A percentile compares a stretch with the other conserved stretches of the same genome.
These are phyloP conservation scores for Phytophthora lateralis DNA, from an alignment of 352 stramenopile genomes.

Conservation along the genomic window DNA sequence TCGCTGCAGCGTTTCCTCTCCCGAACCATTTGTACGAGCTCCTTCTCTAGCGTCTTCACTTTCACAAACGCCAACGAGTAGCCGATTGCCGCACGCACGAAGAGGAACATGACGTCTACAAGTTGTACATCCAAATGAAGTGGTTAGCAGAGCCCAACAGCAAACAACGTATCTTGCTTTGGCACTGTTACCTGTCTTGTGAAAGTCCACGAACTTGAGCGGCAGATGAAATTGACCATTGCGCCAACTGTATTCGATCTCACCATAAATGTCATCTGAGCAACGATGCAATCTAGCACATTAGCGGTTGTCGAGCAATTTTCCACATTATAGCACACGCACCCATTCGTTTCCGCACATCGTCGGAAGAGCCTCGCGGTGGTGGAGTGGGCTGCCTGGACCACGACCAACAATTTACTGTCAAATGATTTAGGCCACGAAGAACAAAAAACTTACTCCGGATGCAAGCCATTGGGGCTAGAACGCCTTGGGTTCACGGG, in stretches of 20 bases:
- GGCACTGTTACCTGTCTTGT: constrained; percentile 45
- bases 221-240: constrained; percentile 59
- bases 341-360: constrained; percentile 59
- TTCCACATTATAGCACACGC: neutral
- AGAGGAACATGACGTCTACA: constrained; percentile 76
- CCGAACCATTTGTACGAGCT: constrained; percentile 37
- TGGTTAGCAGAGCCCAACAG: neutral
- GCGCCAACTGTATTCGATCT: constrained; percentile 63
- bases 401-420: neutral
- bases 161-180: neutral
- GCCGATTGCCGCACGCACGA: constrained; percentile 66
- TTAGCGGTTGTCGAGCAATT: neutral
- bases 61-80: constrained; percentile 71
- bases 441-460: constrained; percentile 16
- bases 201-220: constrained; percentile 73
- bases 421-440: neutral
- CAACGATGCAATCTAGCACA: neutral
- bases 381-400: constrained; percentile 16
- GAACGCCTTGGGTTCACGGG: constrained; percentile 1
- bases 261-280: constrained; percentile 66
- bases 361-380: constrained; percentile 35
- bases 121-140: neutral
- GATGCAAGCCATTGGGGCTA: constrained; percentile 7
- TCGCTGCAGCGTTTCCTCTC: constrained; percentile 28
- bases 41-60: constrained; percentile 55